Base-by-base conservation (phyloP, 176 grass and related monocot genomes). In the Phoenix roebelenii region DNA sequence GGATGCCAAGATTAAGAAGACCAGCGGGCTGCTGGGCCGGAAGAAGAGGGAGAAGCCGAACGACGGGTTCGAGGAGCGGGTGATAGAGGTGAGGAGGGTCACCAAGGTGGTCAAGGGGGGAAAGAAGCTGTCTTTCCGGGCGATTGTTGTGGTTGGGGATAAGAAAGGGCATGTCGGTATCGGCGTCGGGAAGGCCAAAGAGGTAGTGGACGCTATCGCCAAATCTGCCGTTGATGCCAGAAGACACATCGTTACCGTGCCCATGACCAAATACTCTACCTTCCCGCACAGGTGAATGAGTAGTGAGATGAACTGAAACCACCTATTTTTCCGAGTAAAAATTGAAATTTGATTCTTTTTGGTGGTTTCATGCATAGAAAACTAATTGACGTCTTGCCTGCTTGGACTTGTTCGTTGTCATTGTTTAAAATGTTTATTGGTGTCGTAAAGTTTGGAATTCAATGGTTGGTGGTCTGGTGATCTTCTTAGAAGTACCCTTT, bases 41-140 rank as follows among this genome's bases (percentile, higher is more conserved):
- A 72, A 77, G 62, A 82, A 85, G 51, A 74, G 83, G 50, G 72
- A 80, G 60, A 89, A 59, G 49, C 81, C 84, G 58, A 81, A 39
- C 50, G 92, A 97, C 51, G 87, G 85, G 5, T 97, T 97, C 60
- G 85, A 78, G 65, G 92, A 97, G 69, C 74, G 83, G 39, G 81
- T 91, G 30, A 69, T 97, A 16, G 80, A 97, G 81, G 92, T 96
- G 61, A 72, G 72, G 48, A 79, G 83, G 75, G 87, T 91, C 62
- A 88, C 84, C 23, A 88, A 88, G 68, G 83, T 91, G 63, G 92
- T 97, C 69, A 97, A 97, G 69, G 84, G 84, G 52, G 92, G 92
- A 1, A 82, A 85, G 72, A 89, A 91, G 54, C 73, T 97, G 20
- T 85, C 87, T n/a, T 91, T 69, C 65, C 72, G 87, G 51, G 86